phyloP scores from a whole-genome alignment of 441 rosid genomes.

The Bruguiera hainesii region DNA sequence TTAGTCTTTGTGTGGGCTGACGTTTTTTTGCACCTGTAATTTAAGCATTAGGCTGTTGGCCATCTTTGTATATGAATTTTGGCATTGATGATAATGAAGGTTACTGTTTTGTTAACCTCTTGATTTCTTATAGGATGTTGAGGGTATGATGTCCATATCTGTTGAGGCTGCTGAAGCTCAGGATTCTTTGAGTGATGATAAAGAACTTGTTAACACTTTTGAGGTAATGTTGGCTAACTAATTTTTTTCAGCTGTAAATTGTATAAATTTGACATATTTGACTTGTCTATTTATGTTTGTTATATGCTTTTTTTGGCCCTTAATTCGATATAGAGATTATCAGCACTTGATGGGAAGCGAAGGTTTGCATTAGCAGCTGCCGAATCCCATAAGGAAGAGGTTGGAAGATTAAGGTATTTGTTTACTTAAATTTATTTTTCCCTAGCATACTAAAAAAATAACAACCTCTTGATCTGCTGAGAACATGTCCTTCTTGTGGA shows the following conservation, averaged over 20 bases:
- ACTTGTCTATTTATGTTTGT: conserved; percentile 8
- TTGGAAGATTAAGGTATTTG: conserved; percentile 86
- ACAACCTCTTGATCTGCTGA: not conserved
- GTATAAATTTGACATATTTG: conserved; percentile 3
- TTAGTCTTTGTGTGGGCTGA: not conserved
- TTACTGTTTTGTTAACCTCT: not conserved
- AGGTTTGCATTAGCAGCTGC: conserved; percentile 99
- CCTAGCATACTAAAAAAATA: conserved; percentile 8
- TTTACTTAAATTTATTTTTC: conserved; percentile 20
- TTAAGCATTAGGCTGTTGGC: too few relatives aligned
- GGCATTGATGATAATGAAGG: not conserved
- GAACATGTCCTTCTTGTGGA: too few relatives aligned
- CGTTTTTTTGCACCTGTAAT: not conserved
- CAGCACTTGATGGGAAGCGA: conserved; percentile 98
- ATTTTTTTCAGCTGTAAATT: conserved; percentile 6
- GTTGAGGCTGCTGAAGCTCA: conserved; percentile 96
- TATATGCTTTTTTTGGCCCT: conserved; percentile 11
- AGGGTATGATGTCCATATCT: conserved; percentile 99
- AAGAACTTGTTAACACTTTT: conserved; percentile 85
- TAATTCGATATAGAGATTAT: conserved; percentile 63
- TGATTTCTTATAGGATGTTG: conserved; percentile 67
- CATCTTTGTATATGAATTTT: not conserved
- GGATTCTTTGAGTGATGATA: conserved; percentile 93
- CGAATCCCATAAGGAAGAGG: conserved; percentile 86
- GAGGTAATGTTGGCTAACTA: conserved; percentile 53